A percentile compares a stretch with the other conserved stretches of the same genome.
phyloP scores from a whole-genome alignment of 2,329 filamentous ascomycete species.

The Aciculosporium take region DNA sequence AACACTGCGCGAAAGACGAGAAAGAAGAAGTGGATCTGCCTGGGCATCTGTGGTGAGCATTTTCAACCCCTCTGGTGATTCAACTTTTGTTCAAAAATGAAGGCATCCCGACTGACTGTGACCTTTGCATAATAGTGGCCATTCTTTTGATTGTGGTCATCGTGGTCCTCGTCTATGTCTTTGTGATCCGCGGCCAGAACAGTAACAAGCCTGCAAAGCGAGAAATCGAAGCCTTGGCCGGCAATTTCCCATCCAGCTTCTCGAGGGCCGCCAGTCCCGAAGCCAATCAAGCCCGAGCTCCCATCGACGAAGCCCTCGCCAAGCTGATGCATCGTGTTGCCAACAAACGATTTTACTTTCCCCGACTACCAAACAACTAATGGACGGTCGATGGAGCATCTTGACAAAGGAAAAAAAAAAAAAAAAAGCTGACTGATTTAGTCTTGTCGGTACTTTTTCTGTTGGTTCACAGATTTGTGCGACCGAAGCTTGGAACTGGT shows the following conservation, averaged over 20 bases:
- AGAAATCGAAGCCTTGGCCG: conserved; percentile 13
- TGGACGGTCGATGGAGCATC: not conserved
- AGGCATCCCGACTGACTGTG: not conserved
- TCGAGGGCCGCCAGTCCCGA: not conserved
- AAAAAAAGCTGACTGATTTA: not conserved
- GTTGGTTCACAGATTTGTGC: not conserved
- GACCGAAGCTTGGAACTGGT: not conserved
- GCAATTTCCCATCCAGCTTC: not conserved
- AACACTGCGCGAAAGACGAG: conserved; percentile 64
- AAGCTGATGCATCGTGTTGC: conserved; percentile 8
- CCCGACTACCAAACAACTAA: conserved; percentile 10
- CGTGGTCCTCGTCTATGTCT: conserved; percentile 34
- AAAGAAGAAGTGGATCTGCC: conserved; percentile 95
- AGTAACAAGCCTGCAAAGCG: conserved; percentile 15
- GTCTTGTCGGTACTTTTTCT: not conserved
- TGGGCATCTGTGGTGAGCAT: conserved; percentile 53
- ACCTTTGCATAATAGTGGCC: conserved; percentile 22
- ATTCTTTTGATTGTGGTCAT: conserved; percentile 40
- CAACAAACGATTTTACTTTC: conserved; percentile 12
- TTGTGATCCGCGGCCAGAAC: conserved; percentile 21
- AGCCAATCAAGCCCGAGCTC: not conserved
- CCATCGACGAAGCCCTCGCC: conserved; percentile 5
- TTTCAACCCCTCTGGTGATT: too few relatives aligned
- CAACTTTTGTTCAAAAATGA: too few relatives aligned
- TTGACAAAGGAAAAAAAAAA: not conserved